A percentile compares a stretch with the other conserved stretches of the same genome.
Conservation (phyloP, 345 rosid genomes). For the Eutrema heterophyllum region DNA sequence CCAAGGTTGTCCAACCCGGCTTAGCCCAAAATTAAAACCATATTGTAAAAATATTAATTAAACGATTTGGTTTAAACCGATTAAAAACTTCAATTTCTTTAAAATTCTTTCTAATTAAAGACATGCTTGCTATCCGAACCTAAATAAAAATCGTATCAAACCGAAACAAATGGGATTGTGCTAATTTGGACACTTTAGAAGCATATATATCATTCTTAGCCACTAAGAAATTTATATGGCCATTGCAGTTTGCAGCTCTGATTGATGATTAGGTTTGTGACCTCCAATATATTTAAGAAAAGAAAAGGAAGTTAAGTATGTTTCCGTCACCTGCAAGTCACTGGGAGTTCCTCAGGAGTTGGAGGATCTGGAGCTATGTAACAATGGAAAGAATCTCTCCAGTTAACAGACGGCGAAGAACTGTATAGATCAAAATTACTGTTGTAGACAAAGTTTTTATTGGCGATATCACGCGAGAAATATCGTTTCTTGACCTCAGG, state of each 20-base stretch:
- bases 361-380: conserved; percentile 40
- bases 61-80: neutral
- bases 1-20: neutral
- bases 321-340: conserved; percentile 35
- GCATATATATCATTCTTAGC: neutral
- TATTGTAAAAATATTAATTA: neutral
- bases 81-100: neutral
- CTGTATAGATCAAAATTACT: conserved; percentile 38
- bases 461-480: neutral
- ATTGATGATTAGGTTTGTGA: neutral
- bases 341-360: conserved; percentile 38
- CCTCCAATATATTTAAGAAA: neutral
- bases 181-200: neutral
- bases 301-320: too few relatives aligned
- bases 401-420: conserved; percentile 26
- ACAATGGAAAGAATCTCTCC: conserved; percentile 46
- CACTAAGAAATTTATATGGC: neutral
- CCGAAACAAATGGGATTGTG: neutral
- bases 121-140: neutral
- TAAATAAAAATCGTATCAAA: neutral
- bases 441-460: conserved; percentile 21
- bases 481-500: conserved; percentile 13
- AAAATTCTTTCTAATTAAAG: neutral
- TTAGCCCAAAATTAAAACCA: neutral
- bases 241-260: neutral